Evolutionary conservation across 306 rosid genomes (phyloP).

Genomic region (Abrus precatorius): DNA sequence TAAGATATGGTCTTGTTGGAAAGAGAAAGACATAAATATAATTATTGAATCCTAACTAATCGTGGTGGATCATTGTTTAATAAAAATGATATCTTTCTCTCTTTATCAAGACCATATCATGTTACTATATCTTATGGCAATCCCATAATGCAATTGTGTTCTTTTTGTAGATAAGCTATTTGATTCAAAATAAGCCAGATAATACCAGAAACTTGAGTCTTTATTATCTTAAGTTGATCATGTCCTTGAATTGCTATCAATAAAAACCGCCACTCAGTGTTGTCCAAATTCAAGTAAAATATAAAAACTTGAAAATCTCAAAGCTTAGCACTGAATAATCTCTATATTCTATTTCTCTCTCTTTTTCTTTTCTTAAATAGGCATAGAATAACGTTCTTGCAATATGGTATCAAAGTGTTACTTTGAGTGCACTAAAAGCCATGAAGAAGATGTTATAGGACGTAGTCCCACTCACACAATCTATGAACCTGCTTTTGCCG

Average conservation of each 20-base stretch:
- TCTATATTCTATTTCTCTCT: not conserved
- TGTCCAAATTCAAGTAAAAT: conserved; percentile 3
- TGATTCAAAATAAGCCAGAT: conserved; percentile 30
- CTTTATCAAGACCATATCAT: not conserved
- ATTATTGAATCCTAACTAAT: not conserved
- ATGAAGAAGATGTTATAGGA: conserved; percentile 41
- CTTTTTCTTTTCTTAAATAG: not conserved
- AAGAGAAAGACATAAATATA: conserved; percentile 7
- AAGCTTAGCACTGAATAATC: conserved; percentile 12
- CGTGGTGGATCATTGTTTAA: not conserved
- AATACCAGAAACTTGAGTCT: conserved; percentile 35
- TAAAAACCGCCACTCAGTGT: not conserved
- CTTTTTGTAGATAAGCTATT: conserved; percentile 42
- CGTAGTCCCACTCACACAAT: conserved; percentile 48
- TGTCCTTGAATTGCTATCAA: conserved; percentile 33
- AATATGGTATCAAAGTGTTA: conserved; percentile 32
- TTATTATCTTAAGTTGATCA: conserved; percentile 16
- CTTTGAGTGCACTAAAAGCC: conserved; percentile 46
- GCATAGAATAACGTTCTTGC: conserved; percentile 22
- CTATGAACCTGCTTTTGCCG: conserved; percentile 44
- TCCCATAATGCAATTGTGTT: conserved; percentile 36
- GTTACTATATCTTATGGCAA: conserved; percentile 47
- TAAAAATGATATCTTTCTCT: conserved; percentile 8
- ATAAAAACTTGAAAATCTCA: not conserved
- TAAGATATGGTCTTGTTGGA: not conserved